Conservation (phyloP, 148 eudicot genomes). For the Heliosperma pusillum region DNA sequence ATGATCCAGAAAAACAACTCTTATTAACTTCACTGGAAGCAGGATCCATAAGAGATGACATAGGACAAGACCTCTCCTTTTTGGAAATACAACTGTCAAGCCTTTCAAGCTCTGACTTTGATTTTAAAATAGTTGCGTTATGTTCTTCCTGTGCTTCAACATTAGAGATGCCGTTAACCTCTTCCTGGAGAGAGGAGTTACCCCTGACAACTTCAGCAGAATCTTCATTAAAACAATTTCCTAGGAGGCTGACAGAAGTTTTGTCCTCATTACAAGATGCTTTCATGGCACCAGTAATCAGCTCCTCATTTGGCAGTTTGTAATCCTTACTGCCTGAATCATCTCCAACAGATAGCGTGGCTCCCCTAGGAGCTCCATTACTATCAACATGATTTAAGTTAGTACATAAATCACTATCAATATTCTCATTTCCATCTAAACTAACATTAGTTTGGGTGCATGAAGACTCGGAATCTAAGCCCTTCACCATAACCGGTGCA, state of each 20-base stretch:
- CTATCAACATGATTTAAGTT: constrained; percentile 36
- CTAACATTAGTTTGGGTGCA: constrained; percentile 44
- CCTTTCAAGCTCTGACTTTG: constrained; percentile 29
- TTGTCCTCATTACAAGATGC: constrained; percentile 30
- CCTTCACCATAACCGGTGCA: constrained; percentile 35
- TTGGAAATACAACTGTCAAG: constrained; percentile 26
- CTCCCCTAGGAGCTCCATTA: constrained; percentile 40
- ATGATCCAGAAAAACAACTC: constrained; percentile 24
- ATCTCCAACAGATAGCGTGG: constrained; percentile 29
- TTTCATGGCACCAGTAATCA: constrained; percentile 31
- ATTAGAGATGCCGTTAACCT: constrained; percentile 26
- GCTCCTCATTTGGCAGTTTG: constrained; percentile 30
- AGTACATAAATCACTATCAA: constrained; percentile 35
- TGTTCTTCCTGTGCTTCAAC: constrained; percentile 32
- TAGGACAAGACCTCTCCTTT: constrained; percentile 32
- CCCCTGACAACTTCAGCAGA: constrained; percentile 34
- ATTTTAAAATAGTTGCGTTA: constrained; percentile 29
- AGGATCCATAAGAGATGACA: constrained; percentile 27
- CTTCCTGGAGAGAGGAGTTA: constrained; percentile 34
- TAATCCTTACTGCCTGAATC: constrained; percentile 34
- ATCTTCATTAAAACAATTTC: constrained; percentile 34
- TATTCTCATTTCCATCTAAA: constrained; percentile 47
- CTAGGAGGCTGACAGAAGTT: constrained; percentile 28
- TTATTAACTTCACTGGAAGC: constrained; percentile 27
- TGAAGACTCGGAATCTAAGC: constrained; percentile 63